Conservation (phyloP, 257 asterid species). For the Leptodermis oblonga region DNA sequence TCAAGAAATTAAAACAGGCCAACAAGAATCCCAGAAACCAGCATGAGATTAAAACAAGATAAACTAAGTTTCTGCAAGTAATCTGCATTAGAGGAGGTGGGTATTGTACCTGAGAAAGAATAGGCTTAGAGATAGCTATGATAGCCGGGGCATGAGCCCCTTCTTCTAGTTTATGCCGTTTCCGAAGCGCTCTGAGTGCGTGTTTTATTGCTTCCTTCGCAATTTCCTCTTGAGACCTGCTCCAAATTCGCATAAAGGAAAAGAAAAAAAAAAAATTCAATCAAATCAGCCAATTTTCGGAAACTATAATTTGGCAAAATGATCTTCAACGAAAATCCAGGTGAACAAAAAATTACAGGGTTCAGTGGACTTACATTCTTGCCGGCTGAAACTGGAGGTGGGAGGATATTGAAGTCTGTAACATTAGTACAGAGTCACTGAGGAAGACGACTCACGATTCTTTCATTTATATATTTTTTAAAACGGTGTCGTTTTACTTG, state of each 20-base stretch:
- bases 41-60: not conserved
- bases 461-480: too few species aligned
- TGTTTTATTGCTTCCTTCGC: constrained; percentile 58
- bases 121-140: constrained; percentile 71
- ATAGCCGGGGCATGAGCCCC: constrained; percentile 93
- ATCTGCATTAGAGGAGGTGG: not conserved
- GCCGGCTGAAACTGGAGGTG: not conserved
- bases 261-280: not conserved
- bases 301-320: not conserved
- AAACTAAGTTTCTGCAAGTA: not conserved
- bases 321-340: not conserved
- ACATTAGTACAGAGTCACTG: too few species aligned
- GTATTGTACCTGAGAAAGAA: constrained; percentile 54
- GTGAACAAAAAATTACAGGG: not conserved
- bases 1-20: not conserved
- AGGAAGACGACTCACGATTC: too few species aligned
- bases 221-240: constrained; percentile 56
- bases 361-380: not conserved
- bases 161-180: constrained; percentile 85
- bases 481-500: too few species aligned
- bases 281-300: not conserved
- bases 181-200: constrained; percentile 71
- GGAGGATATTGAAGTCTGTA: too few species aligned
- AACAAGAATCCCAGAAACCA: not conserved
- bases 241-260: constrained; percentile 8